Conservation (phyloP, 139 green algal species). For the Closterium sp. region DNA sequence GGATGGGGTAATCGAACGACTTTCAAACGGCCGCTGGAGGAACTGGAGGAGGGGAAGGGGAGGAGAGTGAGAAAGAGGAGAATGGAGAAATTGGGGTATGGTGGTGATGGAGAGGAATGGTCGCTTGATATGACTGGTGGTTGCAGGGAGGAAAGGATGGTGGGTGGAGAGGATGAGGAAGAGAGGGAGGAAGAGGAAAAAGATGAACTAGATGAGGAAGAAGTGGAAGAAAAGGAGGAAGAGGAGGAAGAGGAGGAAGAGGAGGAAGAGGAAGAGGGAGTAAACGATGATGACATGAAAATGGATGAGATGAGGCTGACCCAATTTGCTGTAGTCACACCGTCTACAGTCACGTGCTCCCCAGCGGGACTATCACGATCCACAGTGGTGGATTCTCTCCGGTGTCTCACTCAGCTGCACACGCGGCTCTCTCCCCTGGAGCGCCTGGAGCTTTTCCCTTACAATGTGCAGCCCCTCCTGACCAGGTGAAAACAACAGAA, state of each 20-base stretch:
- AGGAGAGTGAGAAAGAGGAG: no score
- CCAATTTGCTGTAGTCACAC: not conserved
- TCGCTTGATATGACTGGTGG: no score
- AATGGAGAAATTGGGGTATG: no score
- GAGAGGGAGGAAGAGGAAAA: not conserved
- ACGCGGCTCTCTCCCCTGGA: not conserved
- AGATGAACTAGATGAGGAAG: not conserved
- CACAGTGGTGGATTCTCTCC: not conserved
- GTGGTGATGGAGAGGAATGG: no score
- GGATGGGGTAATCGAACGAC: no score
- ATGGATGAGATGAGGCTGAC: not conserved
- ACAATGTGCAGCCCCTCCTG: not conserved
- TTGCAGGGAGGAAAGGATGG: not conserved
- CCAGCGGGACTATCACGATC: not conserved
- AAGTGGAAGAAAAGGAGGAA: not conserved
- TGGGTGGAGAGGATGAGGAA: not conserved
- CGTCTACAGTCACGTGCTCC: not conserved
- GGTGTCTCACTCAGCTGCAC: not conserved
- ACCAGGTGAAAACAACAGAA: not conserved
- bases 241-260: not conserved
- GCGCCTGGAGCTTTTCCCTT: not conserved
- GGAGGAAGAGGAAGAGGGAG: not conserved
- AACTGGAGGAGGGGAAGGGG: no score
- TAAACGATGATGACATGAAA: not conserved
- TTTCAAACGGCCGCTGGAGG: no score